These are phyloP conservation scores for Cercospora brassicicola DNA, from an alignment of 2,329 filamentous ascomycete genomes.

Conservation along the genomic window DNA sequence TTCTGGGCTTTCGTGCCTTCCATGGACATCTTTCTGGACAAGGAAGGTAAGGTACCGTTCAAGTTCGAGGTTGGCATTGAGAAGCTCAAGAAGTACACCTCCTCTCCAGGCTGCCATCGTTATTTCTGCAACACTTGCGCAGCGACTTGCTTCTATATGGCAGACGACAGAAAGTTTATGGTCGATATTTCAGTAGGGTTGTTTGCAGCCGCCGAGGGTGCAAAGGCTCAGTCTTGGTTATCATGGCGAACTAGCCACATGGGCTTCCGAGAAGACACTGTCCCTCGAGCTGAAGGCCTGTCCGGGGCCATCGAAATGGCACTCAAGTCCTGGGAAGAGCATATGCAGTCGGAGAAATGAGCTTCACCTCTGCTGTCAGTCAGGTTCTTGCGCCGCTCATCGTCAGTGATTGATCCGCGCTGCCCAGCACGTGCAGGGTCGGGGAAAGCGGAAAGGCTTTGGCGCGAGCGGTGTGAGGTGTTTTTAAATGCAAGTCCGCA, in stretches of 20 bases:
- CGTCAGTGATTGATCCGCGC: neutral
- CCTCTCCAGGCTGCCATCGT: slow-evolving; percentile 55
- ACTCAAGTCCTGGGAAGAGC: slow-evolving; percentile 27
- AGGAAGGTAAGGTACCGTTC: slow-evolving; percentile 29
- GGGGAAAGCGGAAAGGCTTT: neutral
- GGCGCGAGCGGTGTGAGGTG: neutral
- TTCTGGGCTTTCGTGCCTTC: slow-evolving; percentile 66
- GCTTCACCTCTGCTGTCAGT: neutral
- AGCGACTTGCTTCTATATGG: slow-evolving; percentile 65
- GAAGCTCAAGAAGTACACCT: slow-evolving; percentile 56
- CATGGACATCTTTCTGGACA: slow-evolving; percentile 53
- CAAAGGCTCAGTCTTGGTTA: slow-evolving; percentile 59
- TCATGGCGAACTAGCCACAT: slow-evolving; percentile 61
- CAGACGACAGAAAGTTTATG: slow-evolving; percentile 53
- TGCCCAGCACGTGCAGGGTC: neutral
- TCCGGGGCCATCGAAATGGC: slow-evolving; percentile 29
- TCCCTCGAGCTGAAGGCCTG: slow-evolving; percentile 27
- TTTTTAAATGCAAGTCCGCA: neutral
- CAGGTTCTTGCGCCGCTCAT: neutral
- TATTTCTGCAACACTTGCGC: slow-evolving; percentile 65
- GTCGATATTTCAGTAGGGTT: slow-evolving; percentile 64
- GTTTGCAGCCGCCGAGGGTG: slow-evolving; percentile 53
- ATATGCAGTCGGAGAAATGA: neutral
- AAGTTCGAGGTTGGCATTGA: slow-evolving; percentile 39
- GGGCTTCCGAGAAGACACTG: slow-evolving; percentile 60